phyloP scores from a whole-genome alignment of 2,329 filamentous ascomycete species.

The Ophiostoma populinum region DNA sequence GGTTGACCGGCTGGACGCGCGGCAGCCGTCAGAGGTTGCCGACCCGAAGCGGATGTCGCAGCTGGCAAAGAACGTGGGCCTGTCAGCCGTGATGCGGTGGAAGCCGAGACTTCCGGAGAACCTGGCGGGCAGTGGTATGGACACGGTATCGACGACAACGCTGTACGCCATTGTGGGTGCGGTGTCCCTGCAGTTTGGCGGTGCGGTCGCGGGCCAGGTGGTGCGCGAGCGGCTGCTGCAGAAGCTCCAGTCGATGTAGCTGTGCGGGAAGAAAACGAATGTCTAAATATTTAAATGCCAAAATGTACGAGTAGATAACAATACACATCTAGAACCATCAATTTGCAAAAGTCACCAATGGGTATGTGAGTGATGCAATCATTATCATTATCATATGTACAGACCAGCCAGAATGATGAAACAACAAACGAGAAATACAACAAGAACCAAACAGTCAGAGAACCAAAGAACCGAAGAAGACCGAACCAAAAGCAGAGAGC shows the following conservation, averaged over 20 bases:
- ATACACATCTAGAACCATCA: neutral
- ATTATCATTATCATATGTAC: neutral
- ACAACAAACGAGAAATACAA: neutral
- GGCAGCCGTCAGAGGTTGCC: slow-evolving; percentile 43
- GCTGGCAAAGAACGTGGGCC: slow-evolving; percentile 52
- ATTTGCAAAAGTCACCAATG: neutral
- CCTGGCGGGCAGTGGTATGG: slow-evolving; percentile 53
- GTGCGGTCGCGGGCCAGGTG: slow-evolving; percentile 55
- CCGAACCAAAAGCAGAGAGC: neutral
- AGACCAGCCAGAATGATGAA: neutral
- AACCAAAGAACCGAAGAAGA: neutral
- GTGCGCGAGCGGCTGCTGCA: slow-evolving; percentile 60
- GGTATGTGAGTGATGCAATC: too few relatives aligned
- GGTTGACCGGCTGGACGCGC: slow-evolving; percentile 51
- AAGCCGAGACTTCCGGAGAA: slow-evolving; percentile 61
- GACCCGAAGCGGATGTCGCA: slow-evolving; percentile 47
- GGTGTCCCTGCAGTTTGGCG: slow-evolving; percentile 73
- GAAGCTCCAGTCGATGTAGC: slow-evolving; percentile 15
- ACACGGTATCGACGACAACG: slow-evolving; percentile 58
- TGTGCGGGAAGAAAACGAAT: neutral
- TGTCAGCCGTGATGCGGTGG: slow-evolving; percentile 64
- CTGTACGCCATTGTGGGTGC: slow-evolving; percentile 80
- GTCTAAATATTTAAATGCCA: neutral
- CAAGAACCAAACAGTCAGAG: neutral
- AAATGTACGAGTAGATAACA: slow-evolving; percentile 1